These are phyloP conservation scores for Priceomyces castillae DNA, from an alignment of 805 yeast genomes.

Conservation along the genomic window DNA sequence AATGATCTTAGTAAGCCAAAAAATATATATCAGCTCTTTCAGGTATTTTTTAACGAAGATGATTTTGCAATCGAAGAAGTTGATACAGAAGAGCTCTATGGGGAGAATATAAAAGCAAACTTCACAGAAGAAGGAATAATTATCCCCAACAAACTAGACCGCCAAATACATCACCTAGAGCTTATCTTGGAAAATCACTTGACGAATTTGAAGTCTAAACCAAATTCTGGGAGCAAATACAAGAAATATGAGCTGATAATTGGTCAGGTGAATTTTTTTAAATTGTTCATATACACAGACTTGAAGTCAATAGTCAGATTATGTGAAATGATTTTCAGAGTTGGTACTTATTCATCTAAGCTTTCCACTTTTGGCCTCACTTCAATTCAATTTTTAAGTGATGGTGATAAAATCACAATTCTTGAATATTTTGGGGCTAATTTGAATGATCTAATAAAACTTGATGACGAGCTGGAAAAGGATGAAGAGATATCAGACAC, in stretches of 20 bases:
- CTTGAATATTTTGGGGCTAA: slow-evolving; percentile 10
- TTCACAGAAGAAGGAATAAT: background rate
- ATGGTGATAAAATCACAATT: slow-evolving; percentile 13
- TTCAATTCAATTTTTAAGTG: slow-evolving; percentile 15
- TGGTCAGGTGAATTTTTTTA: slow-evolving; percentile 11
- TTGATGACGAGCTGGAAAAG: slow-evolving; percentile 1
- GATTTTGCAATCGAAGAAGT: slow-evolving; percentile 10
- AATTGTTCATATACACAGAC: slow-evolving; percentile 15
- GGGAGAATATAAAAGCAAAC: background rate
- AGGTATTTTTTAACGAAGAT: slow-evolving; percentile 14
- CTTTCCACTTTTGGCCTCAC: slow-evolving; percentile 18
- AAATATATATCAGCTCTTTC: slow-evolving; percentile 12
- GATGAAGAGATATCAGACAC: background rate
- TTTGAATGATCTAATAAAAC: slow-evolving; percentile 4
- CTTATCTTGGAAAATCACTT: slow-evolving; percentile 7
- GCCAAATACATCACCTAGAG: slow-evolving; percentile 3
- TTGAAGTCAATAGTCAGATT: slow-evolving; percentile 13
- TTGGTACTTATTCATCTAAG: slow-evolving; percentile 22
- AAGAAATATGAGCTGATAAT: slow-evolving; percentile 5
- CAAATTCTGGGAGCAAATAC: slow-evolving; percentile 1
- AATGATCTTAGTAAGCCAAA: slow-evolving; percentile 14
- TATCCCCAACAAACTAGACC: slow-evolving; percentile 5
- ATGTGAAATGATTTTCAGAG: slow-evolving; percentile 16
- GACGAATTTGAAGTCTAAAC: slow-evolving; percentile 7
- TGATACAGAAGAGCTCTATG: slow-evolving; percentile 1